A percentile compares a stretch with the other conserved stretches of the same genome.
Conservation (phyloP, 2,329 filamentous ascomycete genomes). For the Knufia fluminis region DNA sequence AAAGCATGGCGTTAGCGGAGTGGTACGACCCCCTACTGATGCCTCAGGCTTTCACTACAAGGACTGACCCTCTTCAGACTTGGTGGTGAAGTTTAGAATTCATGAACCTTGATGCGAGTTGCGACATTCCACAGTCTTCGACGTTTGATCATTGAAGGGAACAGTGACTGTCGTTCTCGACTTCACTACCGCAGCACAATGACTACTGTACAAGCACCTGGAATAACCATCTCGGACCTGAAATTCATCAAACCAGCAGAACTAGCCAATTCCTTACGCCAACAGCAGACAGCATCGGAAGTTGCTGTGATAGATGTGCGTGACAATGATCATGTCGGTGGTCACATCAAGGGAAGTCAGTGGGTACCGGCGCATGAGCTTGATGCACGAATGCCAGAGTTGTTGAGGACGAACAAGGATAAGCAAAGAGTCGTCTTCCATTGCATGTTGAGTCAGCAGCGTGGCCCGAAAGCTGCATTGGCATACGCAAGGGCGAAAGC, state of each 20-base stretch:
- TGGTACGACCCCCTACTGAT: background rate
- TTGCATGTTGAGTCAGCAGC: constrained; percentile 82
- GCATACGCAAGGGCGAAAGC: constrained; percentile 49
- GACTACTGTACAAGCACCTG: constrained; percentile 26
- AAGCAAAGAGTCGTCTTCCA: constrained; percentile 88
- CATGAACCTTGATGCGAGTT: background rate
- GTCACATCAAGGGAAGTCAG: constrained; percentile 69
- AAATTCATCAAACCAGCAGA: constrained; percentile 58
- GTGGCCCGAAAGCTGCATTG: constrained; percentile 76
- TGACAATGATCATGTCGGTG: constrained; percentile 81
- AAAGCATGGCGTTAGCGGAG: background rate
- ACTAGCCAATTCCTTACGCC: constrained; percentile 58
- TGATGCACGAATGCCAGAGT: constrained; percentile 67
- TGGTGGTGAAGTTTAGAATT: no score
- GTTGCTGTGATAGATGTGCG: constrained; percentile 80
- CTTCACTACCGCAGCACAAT: background rate
- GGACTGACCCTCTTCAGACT: no score
- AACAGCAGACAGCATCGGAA: constrained; percentile 36
- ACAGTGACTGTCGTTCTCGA: background rate
- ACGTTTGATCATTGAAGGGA: background rate
- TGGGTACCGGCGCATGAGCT: constrained; percentile 68
- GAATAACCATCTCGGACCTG: constrained; percentile 53
- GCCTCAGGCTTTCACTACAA: background rate
- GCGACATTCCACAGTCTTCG: no score
- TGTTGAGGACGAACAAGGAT: constrained; percentile 66